Conservation (phyloP, 1,284 basidiomycete species). For the Tremellales sp. region DNA sequence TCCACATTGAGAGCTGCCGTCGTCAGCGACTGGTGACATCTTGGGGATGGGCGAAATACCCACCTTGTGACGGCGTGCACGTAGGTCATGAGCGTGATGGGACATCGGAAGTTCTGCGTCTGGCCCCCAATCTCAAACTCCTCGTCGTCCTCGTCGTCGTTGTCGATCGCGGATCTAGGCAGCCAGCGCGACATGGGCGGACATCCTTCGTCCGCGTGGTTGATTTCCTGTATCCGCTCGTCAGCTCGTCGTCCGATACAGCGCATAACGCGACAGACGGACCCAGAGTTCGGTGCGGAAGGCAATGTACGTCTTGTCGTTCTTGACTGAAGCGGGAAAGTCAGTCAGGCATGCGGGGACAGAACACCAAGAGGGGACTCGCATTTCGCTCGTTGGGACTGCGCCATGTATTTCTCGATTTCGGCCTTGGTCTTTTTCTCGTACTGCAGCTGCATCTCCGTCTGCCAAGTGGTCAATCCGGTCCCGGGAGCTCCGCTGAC, state of each 20-base stretch:
- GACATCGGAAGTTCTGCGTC: conserved; percentile 75
- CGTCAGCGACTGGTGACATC: background rate
- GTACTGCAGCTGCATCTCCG: conserved; percentile 16
- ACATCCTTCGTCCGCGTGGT: conserved; percentile 60
- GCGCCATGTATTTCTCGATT: conserved; percentile 20
- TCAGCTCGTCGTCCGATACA: background rate
- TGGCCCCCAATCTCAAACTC: conserved; percentile 76
- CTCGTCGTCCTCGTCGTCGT: conserved; percentile 66
- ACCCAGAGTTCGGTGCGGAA: conserved; percentile 70
- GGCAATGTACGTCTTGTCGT: conserved; percentile 57
- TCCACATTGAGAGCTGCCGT: conserved; percentile 18
- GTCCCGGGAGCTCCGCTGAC: conserved; percentile 2
- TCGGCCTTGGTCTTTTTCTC: conserved; percentile 9
- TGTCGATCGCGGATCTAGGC: conserved; percentile 63
- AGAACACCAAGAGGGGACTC: conserved; percentile 4
- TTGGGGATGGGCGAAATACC: background rate
- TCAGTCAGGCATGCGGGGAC: conserved; percentile 2
- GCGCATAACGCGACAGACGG: conserved; percentile 26
- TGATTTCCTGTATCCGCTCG: conserved; percentile 54
- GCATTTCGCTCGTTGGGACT: conserved; percentile 27
- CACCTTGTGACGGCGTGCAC: conserved; percentile 61
- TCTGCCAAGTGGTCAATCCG: conserved; percentile 3
- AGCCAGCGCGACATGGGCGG: conserved; percentile 72
- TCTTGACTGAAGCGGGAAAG: conserved; percentile 38
- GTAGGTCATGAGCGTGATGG: conserved; percentile 63